phyloP scores from a whole-genome alignment of 2,329 filamentous ascomycete species.

The Elsinoe australis region DNA sequence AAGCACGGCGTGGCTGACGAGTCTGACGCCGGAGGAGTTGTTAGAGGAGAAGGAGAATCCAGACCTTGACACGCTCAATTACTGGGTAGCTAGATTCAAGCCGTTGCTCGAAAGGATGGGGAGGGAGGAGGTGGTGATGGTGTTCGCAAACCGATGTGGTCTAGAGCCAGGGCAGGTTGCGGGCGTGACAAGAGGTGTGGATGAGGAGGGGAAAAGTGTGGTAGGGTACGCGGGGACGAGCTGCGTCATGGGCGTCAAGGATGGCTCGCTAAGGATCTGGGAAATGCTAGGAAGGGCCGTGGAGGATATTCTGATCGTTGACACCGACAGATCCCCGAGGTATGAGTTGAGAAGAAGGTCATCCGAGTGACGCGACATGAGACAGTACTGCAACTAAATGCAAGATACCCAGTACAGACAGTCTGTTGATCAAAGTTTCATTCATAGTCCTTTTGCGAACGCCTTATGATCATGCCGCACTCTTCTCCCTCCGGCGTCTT shows the following conservation, averaged over 20 bases:
- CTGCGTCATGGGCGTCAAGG: constrained; percentile 58
- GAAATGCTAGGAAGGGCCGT: constrained; percentile 64
- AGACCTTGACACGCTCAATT: constrained; percentile 64
- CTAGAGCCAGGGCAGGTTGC: constrained; percentile 40
- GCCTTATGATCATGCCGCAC: constrained; percentile 13
- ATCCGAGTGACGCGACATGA: background rate
- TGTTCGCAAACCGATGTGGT: constrained; percentile 65
- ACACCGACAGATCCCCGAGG: constrained; percentile 40
- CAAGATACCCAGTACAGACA: background rate
- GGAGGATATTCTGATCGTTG: constrained; percentile 60
- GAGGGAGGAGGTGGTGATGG: constrained; percentile 55
- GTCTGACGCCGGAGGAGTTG: constrained; percentile 43
- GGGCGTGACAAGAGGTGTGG: constrained; percentile 21
- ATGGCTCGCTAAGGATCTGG: constrained; percentile 60
- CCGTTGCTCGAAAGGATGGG: constrained; percentile 41
- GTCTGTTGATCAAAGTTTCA: constrained; percentile 11
- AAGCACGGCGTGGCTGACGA: constrained; percentile 71
- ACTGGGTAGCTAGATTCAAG: constrained; percentile 66
- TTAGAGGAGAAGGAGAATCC: constrained; percentile 46
- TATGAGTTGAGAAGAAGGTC: constrained; percentile 18
- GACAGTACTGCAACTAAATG: background rate
- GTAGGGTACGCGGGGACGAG: constrained; percentile 64
- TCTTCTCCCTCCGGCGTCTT: constrained; percentile 3
- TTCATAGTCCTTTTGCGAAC: constrained; percentile 6
- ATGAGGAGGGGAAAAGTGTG: constrained; percentile 27